These are phyloP conservation scores for Pleurotus giganteus DNA, from an alignment of 768 basidiomycete species.

Conservation along the genomic window DNA sequence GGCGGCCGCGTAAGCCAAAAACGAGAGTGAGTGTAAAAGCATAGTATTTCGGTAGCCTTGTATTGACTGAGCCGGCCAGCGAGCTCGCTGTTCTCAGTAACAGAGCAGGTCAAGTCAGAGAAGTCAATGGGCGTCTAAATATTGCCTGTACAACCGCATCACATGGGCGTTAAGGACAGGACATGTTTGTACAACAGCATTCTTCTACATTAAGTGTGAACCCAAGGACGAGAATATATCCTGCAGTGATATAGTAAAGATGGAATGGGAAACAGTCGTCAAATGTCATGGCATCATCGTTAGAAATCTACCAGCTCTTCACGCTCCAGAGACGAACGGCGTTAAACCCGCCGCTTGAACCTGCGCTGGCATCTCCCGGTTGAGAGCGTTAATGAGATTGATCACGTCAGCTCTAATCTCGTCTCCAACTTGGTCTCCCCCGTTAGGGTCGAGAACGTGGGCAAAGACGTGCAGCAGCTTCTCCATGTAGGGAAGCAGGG, in stretches of 20 bases:
- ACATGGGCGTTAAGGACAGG: neutral
- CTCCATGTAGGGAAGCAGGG: constrained; percentile 76
- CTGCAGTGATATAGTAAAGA: neutral
- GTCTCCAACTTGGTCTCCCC: constrained; percentile 74
- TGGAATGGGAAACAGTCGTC: constrained; percentile 1
- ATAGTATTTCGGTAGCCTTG: constrained; percentile 54
- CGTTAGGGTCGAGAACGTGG: constrained; percentile 75
- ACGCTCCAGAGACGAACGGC: constrained; percentile 48
- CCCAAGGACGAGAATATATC: constrained; percentile 6
- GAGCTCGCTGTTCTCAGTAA: constrained; percentile 36
- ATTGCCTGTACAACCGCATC: neutral
- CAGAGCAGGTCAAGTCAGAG: no score
- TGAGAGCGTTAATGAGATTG: constrained; percentile 68
- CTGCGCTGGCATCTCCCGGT: constrained; percentile 71
- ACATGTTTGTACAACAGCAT: neutral
- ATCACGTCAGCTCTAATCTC: constrained; percentile 78
- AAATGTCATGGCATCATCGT: neutral
- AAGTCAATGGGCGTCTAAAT: neutral
- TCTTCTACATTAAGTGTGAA: neutral
- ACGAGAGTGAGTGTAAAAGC: constrained; percentile 57
- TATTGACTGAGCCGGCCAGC: constrained; percentile 54
- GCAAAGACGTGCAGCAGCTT: constrained; percentile 76
- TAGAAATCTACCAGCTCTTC: constrained; percentile 15
- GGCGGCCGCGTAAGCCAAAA: constrained; percentile 37
- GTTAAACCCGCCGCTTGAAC: constrained; percentile 77